A percentile compares a stretch with the other conserved stretches of the same genome.
phyloP scores from a whole-genome alignment of 352 stramenopile species.

The Pythium aphanidermatum region DNA sequence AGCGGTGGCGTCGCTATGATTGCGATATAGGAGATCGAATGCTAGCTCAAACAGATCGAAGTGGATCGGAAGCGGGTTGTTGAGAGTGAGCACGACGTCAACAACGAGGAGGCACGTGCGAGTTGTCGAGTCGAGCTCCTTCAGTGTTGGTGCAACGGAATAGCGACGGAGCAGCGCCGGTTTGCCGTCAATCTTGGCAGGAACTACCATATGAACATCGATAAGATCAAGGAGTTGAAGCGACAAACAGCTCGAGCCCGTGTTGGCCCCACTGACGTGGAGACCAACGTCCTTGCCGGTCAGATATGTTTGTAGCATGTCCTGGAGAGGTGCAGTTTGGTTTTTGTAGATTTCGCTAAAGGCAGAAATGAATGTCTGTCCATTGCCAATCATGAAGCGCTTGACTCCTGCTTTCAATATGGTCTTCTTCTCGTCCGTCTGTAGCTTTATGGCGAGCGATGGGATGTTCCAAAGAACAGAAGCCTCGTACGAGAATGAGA shows the following conservation, averaged over 20 bases:
- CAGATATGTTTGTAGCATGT: slow-evolving; percentile 70
- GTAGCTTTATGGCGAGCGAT: slow-evolving; percentile 50
- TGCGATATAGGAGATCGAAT: slow-evolving; percentile 62
- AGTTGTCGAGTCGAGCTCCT: slow-evolving; percentile 68
- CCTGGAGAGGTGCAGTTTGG: slow-evolving; percentile 53
- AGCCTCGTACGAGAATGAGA: slow-evolving; percentile 63
- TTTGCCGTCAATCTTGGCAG: slow-evolving; percentile 66
- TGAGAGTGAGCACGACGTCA: slow-evolving; percentile 59
- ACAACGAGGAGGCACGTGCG: slow-evolving; percentile 66
- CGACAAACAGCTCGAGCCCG: slow-evolving; percentile 45
- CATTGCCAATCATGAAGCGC: slow-evolving; percentile 56
- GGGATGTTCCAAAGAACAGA: slow-evolving; percentile 71
- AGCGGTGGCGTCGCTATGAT: slow-evolving; percentile 3
- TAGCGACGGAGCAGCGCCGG: slow-evolving; percentile 63
- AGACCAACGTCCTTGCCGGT: slow-evolving; percentile 50
- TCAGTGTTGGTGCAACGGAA: slow-evolving; percentile 47
- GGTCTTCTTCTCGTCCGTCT: slow-evolving; percentile 26
- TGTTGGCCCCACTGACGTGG: slow-evolving; percentile 50
- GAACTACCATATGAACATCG: slow-evolving; percentile 51
- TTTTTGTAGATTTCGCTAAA: slow-evolving; percentile 64
- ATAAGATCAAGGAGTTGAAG: slow-evolving; percentile 62
- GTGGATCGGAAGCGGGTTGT: slow-evolving; percentile 77
- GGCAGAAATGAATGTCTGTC: slow-evolving; percentile 74
- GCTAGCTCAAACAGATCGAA: slow-evolving; percentile 66
- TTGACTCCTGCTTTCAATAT: slow-evolving; percentile 68